Percentiles rank a stretch among this genome's conserved stretches.
Conservation (phyloP, 306 rosid species). For the Oxytropis ochrocephala region DNA sequence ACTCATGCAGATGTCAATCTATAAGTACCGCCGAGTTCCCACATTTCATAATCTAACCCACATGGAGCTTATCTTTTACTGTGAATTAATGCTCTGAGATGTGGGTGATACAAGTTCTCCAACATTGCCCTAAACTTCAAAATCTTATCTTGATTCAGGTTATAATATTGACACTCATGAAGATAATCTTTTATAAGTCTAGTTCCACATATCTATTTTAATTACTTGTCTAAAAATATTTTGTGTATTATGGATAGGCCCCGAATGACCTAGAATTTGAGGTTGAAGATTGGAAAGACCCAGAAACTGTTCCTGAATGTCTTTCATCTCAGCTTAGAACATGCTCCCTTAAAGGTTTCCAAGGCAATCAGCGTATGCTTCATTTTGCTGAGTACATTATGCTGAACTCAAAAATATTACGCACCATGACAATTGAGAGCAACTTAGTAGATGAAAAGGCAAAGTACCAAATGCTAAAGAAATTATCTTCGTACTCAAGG, state of each 20-base stretch:
- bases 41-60: neutral
- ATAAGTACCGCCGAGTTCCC: neutral
- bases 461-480: neutral
- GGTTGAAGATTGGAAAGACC: neutral
- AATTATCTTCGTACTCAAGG: neutral
- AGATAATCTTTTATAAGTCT: neutral
- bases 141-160: neutral
- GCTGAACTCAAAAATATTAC: neutral
- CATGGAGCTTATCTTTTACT: neutral
- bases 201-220: neutral
- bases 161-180: neutral
- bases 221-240: neutral
- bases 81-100: neutral
- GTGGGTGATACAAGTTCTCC: neutral
- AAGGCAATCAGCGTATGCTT: neutral
- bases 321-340: neutral
- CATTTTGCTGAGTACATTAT: neutral
- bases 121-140: neutral
- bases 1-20: neutral
- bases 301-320: neutral
- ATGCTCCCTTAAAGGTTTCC: neutral
- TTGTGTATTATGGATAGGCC: neutral
- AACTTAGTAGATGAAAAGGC: neutral
- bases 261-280: neutral
- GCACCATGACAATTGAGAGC: neutral